Evolutionary conservation across 257 asterid genomes (phyloP), one percentile per base, ranked within the genome.

Genomic region (Plantago major): DNA sequence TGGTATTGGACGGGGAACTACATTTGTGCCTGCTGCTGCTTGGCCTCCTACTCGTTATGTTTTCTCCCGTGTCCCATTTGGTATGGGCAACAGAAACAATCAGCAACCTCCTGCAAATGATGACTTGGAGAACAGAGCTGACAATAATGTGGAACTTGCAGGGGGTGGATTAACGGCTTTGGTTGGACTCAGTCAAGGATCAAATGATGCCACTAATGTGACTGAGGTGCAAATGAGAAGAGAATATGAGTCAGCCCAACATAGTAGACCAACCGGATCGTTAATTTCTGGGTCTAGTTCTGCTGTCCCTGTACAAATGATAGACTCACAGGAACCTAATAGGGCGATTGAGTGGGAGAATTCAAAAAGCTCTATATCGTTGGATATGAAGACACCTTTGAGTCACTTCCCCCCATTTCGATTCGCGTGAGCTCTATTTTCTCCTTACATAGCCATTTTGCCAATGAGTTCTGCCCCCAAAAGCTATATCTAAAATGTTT

Each of bases 11-110:
- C 90, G 92, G 18, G 99, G 99, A 57, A 76, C 83, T 58, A 77
- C 97, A 30, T 83, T 79, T 78, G 94, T 81, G 43, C 94, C 93
- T 68, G 79, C 91, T 58, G 75, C 90, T 65, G 84, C 93, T 73
- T 89, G 95, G 96, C 83, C 99, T 46, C 96, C 99, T 19, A 89
- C 99, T 60, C 97, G 99, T 69, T 87, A 86, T 68, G 99, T 92
- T 52, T 92, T 83, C 74, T 89, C 99, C 75, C 99, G 99, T 51
- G 96, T 92, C 60, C 99, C 99, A n/a, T 74, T 82, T 76, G 96
- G 96, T 68, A 72, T 89, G 67, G 97, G 97, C 63, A 88, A 81
- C 77, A 82, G 95, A 52, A 82, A 67, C 69, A 75, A 81, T 72
- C 98, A 79, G 78, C 95, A 82, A 63, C 74, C 78, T 66, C 81